Evolutionary conservation across 768 basidiomycete genomes (phyloP).

Genomic region (Leccinum pellstonianum): DNA sequence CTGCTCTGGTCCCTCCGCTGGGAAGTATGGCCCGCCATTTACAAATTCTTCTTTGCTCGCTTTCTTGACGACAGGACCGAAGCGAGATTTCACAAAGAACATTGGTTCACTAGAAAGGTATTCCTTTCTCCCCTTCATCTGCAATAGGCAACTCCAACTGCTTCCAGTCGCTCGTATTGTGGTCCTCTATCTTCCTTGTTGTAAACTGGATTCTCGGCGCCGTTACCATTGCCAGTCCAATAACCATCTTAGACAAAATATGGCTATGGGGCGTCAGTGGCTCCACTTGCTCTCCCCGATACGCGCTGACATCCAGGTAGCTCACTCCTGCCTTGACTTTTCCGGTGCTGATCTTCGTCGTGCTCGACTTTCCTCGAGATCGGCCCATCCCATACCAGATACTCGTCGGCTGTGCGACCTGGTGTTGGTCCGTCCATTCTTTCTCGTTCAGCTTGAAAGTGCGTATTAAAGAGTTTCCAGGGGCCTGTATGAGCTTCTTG

Average conservation of each 20-base stretch:
- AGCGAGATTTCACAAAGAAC: slow-evolving; percentile 55
- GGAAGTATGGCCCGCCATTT: slow-evolving; percentile 53
- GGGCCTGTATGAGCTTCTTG: slow-evolving; percentile 59
- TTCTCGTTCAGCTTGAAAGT: slow-evolving; percentile 1
- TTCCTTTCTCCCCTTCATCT: background rate
- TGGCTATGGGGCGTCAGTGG: slow-evolving; percentile 55
- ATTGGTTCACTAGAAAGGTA: slow-evolving; percentile 69
- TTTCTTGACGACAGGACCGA: slow-evolving; percentile 63
- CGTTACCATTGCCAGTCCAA: slow-evolving; percentile 46
- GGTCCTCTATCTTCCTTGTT: slow-evolving; percentile 63
- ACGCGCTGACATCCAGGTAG: slow-evolving; percentile 28
- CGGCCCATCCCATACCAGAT: slow-evolving; percentile 58
- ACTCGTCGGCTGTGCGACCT: slow-evolving; percentile 55
- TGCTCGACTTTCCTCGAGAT: slow-evolving; percentile 72
- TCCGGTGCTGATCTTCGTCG: slow-evolving; percentile 61
- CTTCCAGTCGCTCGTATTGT: slow-evolving; percentile 51
- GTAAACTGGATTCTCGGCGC: slow-evolving; percentile 67
- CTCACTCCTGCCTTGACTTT: slow-evolving; percentile 59
- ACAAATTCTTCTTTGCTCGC: slow-evolving; percentile 57
- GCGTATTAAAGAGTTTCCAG: slow-evolving; percentile 31
- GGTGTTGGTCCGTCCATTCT: slow-evolving; percentile 52
- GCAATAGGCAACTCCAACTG: slow-evolving; percentile 3
- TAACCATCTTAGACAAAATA: slow-evolving; percentile 51
- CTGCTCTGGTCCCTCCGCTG: slow-evolving; percentile 50
- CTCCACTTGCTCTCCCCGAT: slow-evolving; percentile 14